Conservation (phyloP, 1,284 basidiomycete species). For the Melanopsichium pennsylvanicum region DNA sequence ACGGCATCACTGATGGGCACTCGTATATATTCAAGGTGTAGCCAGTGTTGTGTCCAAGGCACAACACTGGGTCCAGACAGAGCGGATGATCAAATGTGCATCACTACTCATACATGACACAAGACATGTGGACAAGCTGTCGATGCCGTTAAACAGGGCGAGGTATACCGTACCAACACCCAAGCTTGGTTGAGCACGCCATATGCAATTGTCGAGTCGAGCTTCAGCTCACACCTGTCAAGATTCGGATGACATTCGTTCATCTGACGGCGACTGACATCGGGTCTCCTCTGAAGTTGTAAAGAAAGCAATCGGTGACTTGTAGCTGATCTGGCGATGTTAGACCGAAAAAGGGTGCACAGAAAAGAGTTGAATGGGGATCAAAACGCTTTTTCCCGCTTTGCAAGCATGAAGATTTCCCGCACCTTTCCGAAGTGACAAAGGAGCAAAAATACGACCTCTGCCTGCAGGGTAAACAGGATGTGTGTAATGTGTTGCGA, state of each 20-base stretch:
- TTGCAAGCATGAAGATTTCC: not conserved
- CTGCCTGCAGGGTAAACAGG: slow-evolving; percentile 13
- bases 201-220: slow-evolving; percentile 1
- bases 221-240: slow-evolving; percentile 22
- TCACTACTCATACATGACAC: no score
- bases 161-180: no score
- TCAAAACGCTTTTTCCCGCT: slow-evolving; percentile 31
- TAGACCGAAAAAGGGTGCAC: not conserved
- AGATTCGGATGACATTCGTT: not conserved
- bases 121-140: no score
- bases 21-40: no score
- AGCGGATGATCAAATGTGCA: no score
- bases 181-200: slow-evolving; percentile 17
- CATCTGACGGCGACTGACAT: slow-evolving; percentile 1
- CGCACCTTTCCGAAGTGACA: slow-evolving; percentile 11
- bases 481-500: slow-evolving; percentile 3
- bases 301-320: not conserved
- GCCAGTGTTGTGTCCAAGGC: no score
- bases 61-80: no score
- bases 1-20: no score
- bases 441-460: no score
- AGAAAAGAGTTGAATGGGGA: not conserved
- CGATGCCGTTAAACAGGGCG: no score
- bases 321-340: not conserved
- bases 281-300: not conserved